Base-by-base conservation (phyloP, 306 rosid genomes). In the Castanopsis chinensis region DNA sequence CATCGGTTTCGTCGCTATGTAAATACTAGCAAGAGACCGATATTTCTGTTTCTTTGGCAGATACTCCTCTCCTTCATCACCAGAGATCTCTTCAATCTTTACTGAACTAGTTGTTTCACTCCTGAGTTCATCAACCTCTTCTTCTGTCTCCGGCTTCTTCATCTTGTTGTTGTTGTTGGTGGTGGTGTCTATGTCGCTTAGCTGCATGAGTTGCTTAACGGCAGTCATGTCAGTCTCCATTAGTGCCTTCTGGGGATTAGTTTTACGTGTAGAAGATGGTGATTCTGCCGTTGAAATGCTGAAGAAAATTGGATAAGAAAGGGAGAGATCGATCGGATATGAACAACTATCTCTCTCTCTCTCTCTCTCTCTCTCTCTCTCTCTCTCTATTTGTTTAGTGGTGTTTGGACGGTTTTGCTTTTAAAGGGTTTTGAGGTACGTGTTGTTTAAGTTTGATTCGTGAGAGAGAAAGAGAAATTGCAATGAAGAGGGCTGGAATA, bases 51-150 rank as follows among this genome's bases (percentile, higher is more conserved):
- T 85, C 78, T 77, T 88, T 0, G 82, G 71, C 37, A 25, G 33
- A 64, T 43, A 64, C 37, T 55, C 76, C 45, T 83, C 87, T 23
- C 85, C 90, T 49, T 85, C 82, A 54, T 41, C 45, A 41, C 91
- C 93, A 1, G 83, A 85, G 58, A 86, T 87, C 82, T 89, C 92
- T 73, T 76, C 78, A 23, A 83, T 81, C 81, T 87, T 90, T 0
- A 78, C 78, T 59, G 74, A 41, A 41, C 12, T 56, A 20, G 75
- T 78, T 68, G 74, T 63, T 14, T 64, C 69, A 19, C 52, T 69
- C 12, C 8, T 12, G 30, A 77, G 70, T 73, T 80, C 73, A 65
- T 73, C 78, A 21, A 74, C 83, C 30, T 79, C 84, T 11, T 80
- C 76, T 0, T 72, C 88, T 28, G 0, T 64, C 0, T 65, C 69